Conservation (phyloP, 2,329 filamentous ascomycete species). For the Pseudogymnoascus sp. region DNA sequence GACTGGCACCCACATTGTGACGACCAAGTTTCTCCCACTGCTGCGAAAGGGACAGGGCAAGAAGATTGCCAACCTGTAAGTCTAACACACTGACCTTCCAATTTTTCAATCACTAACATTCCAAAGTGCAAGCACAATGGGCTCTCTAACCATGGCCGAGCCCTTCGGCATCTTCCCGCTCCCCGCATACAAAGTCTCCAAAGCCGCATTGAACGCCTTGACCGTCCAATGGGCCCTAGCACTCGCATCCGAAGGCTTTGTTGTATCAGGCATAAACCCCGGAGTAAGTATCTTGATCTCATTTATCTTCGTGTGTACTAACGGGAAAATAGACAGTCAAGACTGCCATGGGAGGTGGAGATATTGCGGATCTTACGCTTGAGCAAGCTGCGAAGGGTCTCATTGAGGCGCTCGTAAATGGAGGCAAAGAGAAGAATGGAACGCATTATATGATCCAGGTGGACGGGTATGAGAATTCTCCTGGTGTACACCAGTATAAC, state of each 20-base stretch:
- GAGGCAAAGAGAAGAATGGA: background rate
- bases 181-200: constrained; percentile 15
- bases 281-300: background rate
- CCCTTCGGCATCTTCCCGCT: background rate
- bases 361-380: constrained; percentile 3
- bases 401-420: background rate
- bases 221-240: constrained; percentile 2
- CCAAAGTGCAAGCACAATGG: background rate
- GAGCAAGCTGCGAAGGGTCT: constrained; percentile 8
- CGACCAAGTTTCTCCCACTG: constrained; percentile 18
- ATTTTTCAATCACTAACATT: background rate
- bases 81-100: too few relatives aligned
- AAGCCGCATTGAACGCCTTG: constrained; percentile 19
- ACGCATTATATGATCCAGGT: constrained; percentile 10
- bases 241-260: background rate
- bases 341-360: constrained; percentile 6
- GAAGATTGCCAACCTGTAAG: constrained; percentile 11
- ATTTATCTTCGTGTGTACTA: background rate
- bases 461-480: constrained; percentile 8
- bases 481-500: constrained; percentile 9
- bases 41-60: constrained; percentile 12
- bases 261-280: background rate
- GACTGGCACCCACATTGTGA: background rate
- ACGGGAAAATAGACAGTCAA: background rate
- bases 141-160: background rate